Base-by-base conservation (phyloP, 768 basidiomycete species). In the Trametes cinnabarina region DNA sequence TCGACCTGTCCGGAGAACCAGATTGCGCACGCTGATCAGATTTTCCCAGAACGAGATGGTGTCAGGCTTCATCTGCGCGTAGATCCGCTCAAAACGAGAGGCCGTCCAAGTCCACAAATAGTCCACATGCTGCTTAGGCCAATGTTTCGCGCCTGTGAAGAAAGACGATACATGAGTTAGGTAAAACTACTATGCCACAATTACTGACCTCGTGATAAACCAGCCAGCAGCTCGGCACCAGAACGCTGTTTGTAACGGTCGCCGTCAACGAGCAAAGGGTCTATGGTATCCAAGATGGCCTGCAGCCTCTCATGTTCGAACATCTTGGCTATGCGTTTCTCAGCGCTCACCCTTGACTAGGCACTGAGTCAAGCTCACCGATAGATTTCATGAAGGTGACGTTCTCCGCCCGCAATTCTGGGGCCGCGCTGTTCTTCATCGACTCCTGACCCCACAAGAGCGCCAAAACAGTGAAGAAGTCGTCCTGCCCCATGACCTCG, bases 201-300 rank as follows among this genome's bases (percentile, higher is more conserved):
- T 50, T 26, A 47, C 75, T 51, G 67, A 87, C 89, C 93, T 61
- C 93, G 82, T 54, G 91, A 72, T 47, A 93, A 66, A 20, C 93
- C 94, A 34, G 82, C 77, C 25, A 94, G 68, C 30, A 94, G 71
- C 72, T 88, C 88, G 50, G 84, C 86, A 23, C 86, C 86, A 26
- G 90, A 90, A 23, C 92, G 82, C 68, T 93, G 93, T 72, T 92
- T 92, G 76, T 87, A 93, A 58, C 90, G 88, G 65, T 93, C 89
- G 17, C 78, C 54, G 47, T 88, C 88, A 32, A 72, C 74, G 39
- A 91, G 73, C 26, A 91, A 66, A 12, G 82, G 74, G 39, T 94
- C 90, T 34, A 88, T 76, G 17, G 77, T 73, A 14, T 72, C 68
- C 30, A 90, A 73, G 20, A 87, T 71, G 23, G 72, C 73, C 37